A percentile compares a stretch with the other conserved stretches of the same genome.
Conservation (phyloP, 2,329 filamentous ascomycete species). For the Diaporthe vaccinii region DNA sequence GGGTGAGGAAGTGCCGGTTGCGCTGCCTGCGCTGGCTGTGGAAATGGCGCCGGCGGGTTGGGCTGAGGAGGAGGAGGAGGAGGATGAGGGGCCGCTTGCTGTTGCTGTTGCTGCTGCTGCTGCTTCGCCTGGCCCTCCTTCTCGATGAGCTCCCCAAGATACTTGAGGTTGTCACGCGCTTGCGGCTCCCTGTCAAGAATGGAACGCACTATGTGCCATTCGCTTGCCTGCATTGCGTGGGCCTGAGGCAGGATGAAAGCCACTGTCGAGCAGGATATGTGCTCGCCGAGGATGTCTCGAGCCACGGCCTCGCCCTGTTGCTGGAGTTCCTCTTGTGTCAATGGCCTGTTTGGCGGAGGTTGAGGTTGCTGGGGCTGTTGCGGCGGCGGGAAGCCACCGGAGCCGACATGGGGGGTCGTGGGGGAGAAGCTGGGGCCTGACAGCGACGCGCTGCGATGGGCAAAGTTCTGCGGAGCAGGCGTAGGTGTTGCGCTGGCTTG, state of each 20-base stretch:
- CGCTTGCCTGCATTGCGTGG: constrained; percentile 75
- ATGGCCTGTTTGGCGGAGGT: constrained; percentile 46
- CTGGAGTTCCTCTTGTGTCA: constrained; percentile 58
- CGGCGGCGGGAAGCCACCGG: constrained; percentile 47
- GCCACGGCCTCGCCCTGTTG: constrained; percentile 69
- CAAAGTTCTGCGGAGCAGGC: constrained; percentile 52
- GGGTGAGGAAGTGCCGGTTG: constrained; percentile 9
- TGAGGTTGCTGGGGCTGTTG: constrained; percentile 39
- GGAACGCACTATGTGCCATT: constrained; percentile 80
- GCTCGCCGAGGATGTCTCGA: constrained; percentile 72
- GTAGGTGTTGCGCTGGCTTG: constrained; percentile 49
- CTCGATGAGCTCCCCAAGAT: constrained; percentile 69
- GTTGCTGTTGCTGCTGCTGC: constrained; percentile 22
- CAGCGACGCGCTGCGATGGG: constrained; percentile 61
- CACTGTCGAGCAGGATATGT: constrained; percentile 75
- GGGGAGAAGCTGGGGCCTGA: constrained; percentile 69
- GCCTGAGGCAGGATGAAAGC: constrained; percentile 79
- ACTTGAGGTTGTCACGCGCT: constrained; percentile 72
- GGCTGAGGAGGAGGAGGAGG: not conserved
- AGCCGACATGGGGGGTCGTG: constrained; percentile 57
- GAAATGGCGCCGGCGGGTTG: constrained; percentile 26
- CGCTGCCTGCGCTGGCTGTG: not conserved
- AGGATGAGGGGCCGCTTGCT: not conserved
- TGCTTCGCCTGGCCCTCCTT: constrained; percentile 53
- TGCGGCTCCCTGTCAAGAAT: constrained; percentile 76